Percentiles rank a stretch among this genome's conserved stretches.
These are phyloP conservation scores for Obelidium mucronatum DNA, from an alignment of 192 early-diverging fungal genomes.

Conservation along the genomic window DNA sequence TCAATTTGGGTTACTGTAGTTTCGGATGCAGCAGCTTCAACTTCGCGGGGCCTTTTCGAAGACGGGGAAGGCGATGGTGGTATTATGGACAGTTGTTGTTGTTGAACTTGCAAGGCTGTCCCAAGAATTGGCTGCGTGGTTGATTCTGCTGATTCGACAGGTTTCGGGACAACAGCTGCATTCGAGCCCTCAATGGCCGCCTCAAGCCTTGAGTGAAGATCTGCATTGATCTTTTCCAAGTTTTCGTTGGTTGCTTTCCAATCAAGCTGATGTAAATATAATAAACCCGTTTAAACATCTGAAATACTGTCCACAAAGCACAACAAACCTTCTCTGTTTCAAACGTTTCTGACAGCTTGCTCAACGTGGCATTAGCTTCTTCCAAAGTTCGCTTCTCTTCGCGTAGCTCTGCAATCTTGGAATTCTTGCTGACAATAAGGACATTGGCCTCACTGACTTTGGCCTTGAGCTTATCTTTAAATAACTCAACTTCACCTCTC, in stretches of 20 bases:
- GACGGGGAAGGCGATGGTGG: slow-evolving; percentile 30
- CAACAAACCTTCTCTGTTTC: slow-evolving; percentile 30
- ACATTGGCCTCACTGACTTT: slow-evolving; percentile 17
- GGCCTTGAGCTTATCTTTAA: slow-evolving; percentile 4
- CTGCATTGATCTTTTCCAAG: slow-evolving; percentile 6
- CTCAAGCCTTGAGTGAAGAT: background rate
- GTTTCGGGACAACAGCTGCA: background rate
- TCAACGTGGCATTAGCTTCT: background rate
- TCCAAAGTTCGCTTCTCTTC: background rate
- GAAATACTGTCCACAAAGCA: too few relatives aligned
- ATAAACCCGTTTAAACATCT: background rate
- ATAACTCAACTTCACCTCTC: slow-evolving; percentile 1
- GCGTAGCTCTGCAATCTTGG: background rate
- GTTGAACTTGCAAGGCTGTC: background rate
- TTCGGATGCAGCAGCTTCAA: background rate
- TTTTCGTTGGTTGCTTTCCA: slow-evolving; percentile 3
- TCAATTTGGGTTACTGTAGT: background rate
- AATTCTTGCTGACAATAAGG: slow-evolving; percentile 2
- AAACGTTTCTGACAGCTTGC: slow-evolving; percentile 4
- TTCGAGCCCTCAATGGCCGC: background rate
- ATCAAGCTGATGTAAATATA: slow-evolving; percentile 1
- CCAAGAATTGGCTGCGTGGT: background rate
- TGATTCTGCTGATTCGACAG: background rate
- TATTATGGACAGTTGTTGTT: background rate
- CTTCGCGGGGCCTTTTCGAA: slow-evolving; percentile 30